These are phyloP conservation scores for Aspergillus chevalieri DNA, from an alignment of 2,329 filamentous ascomycete species.

Conservation along the genomic window DNA sequence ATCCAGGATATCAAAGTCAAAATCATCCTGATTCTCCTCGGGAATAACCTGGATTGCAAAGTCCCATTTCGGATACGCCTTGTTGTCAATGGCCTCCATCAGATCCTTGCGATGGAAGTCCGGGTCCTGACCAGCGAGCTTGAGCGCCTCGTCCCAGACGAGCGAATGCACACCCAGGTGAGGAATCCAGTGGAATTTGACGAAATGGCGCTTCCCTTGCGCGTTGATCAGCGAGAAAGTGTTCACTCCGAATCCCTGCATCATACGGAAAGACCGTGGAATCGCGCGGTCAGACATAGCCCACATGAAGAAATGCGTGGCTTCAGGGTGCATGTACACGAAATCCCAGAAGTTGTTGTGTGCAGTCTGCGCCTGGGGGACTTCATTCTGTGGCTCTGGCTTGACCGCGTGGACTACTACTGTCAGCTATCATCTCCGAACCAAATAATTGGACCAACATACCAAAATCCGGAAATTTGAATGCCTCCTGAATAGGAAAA, in stretches of 20 bases:
- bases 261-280: conserved; percentile 30
- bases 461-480: conserved; percentile 65
- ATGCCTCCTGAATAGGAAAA: conserved; percentile 69
- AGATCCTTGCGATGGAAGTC: conserved; percentile 79
- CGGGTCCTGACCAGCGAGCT: conserved; percentile 67
- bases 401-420: conserved; percentile 33
- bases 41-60: conserved; percentile 75
- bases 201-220: conserved; percentile 27
- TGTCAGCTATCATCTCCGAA: neutral
- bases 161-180: conserved; percentile 30
- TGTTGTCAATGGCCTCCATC: conserved; percentile 66
- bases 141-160: conserved; percentile 63
- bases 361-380: conserved; percentile 45
- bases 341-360: conserved; percentile 50
- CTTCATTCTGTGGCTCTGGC: conserved; percentile 35
- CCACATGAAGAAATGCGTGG: conserved; percentile 28
- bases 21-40: conserved; percentile 65
- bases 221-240: conserved; percentile 29
- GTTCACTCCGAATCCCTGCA: conserved; percentile 34
- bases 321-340: conserved; percentile 27
- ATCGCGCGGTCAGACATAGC: conserved; percentile 34
- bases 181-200: conserved; percentile 32
- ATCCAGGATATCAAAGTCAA: conserved; percentile 80
- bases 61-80: conserved; percentile 68
- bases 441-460: conserved; percentile 1